Percentiles rank a stretch among this genome's conserved stretches.
Conservation (phyloP, 129 eudicot species). For the Flaveria trinervia region DNA sequence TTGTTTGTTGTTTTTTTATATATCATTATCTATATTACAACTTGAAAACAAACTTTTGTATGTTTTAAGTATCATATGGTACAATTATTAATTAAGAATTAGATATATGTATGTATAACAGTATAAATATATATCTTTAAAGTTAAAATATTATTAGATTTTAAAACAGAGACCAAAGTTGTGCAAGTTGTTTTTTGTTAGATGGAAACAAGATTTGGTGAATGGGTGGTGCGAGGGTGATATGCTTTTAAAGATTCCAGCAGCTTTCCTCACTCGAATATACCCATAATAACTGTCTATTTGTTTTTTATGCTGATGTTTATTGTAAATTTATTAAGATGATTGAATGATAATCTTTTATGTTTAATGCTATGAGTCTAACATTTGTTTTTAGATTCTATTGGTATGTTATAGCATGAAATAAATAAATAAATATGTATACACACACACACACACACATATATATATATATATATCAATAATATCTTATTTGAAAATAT, state of each 20-base stretch:
- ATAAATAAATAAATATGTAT: too few relatives aligned
- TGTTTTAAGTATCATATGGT: background rate
- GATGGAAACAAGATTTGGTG: constrained; percentile 21
- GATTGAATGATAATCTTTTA: background rate
- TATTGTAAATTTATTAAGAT: background rate
- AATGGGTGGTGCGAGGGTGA: constrained; percentile 16
- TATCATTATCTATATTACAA: background rate
- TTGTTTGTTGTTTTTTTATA: too few relatives aligned
- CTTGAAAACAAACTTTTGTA: background rate
- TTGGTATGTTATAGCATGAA: too few relatives aligned
- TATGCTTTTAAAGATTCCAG: constrained; percentile 30
- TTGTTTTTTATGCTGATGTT: background rate
- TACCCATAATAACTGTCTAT: constrained; percentile 20
- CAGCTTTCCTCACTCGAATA: constrained; percentile 21
- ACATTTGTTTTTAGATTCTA: too few relatives aligned
- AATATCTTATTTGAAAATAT: too few relatives aligned
- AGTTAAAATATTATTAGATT: background rate
- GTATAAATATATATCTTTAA: background rate
- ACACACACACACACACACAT: too few relatives aligned
- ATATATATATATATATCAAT: too few relatives aligned
- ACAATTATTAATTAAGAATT: background rate
- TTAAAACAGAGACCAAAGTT: background rate
- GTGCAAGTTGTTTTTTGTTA: constrained; percentile 18
- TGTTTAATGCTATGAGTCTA: too few relatives aligned
- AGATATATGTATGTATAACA: background rate